These are phyloP conservation scores for Choiromyces venosus DNA, from an alignment of 495 filamentous ascomycete genomes.

Conservation along the genomic window DNA sequence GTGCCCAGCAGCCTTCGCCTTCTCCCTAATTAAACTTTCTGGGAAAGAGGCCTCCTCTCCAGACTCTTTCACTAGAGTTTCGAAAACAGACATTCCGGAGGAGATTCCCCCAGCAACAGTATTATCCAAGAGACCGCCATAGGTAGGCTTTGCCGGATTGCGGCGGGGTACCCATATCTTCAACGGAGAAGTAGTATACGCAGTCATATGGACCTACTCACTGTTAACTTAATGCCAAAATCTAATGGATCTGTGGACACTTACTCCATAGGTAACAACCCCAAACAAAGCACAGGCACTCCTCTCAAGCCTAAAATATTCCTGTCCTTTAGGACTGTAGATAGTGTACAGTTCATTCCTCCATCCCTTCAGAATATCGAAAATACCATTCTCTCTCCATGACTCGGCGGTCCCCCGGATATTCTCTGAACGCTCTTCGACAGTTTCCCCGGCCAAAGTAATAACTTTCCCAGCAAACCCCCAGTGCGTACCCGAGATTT, in stretches of 20 bases:
- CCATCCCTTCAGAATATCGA: conserved; percentile 75
- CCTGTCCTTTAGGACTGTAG: conserved; percentile 56
- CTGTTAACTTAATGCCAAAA: neutral
- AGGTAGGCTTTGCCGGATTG: conserved; percentile 71
- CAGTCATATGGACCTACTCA: conserved; percentile 65
- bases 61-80: conserved; percentile 77
- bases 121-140: conserved; percentile 85
- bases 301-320: conserved; percentile 70
- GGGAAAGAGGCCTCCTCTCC: conserved; percentile 86
- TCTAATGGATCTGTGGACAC: conserved; percentile 23
- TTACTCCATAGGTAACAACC: conserved; percentile 71
- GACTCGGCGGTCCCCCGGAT: conserved; percentile 56
- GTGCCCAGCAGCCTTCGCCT: conserved; percentile 57
- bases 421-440: conserved; percentile 55
- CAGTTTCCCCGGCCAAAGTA: conserved; percentile 48
- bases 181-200: conserved; percentile 57
- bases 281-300: conserved; percentile 75
- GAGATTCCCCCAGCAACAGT: conserved; percentile 86
- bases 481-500: conserved; percentile 45
- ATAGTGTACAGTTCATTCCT: conserved; percentile 82
- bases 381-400: conserved; percentile 60
- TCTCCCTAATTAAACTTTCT: conserved; percentile 58
- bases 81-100: conserved; percentile 67
- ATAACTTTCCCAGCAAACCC: conserved; percentile 49
- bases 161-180: conserved; percentile 81